Conservation (phyloP, 306 rosid genomes). For the Acacia acuminata region DNA sequence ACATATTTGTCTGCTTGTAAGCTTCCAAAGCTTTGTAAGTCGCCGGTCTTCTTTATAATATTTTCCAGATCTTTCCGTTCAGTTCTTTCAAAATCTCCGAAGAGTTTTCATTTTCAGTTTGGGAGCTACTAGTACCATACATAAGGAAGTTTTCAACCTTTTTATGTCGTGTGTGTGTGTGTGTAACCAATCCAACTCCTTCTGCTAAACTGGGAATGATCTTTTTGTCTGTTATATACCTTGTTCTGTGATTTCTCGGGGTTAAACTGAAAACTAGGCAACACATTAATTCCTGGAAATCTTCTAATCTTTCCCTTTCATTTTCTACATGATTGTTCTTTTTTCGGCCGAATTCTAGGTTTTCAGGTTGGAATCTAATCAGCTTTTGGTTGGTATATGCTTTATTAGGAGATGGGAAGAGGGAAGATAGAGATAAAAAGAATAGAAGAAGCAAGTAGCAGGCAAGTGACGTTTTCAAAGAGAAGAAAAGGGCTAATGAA, state of each 20-base stretch:
- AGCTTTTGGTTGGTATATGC: background rate
- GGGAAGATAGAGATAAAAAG: background rate
- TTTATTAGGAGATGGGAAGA: slow-evolving; percentile 37
- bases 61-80: background rate
- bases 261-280: background rate
- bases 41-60: background rate
- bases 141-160: background rate
- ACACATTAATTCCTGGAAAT: background rate
- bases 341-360: background rate
- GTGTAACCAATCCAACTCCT: background rate
- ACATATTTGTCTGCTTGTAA: background rate
- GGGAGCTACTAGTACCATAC: background rate
- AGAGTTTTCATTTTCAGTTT: background rate
- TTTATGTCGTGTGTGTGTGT: background rate
- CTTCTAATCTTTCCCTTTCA: background rate
- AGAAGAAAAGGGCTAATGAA: slow-evolving; percentile 48
- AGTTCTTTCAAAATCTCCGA: background rate
- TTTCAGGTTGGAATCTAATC: background rate
- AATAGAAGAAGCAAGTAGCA: background rate
- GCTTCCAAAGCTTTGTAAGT: background rate
- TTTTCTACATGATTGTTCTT: background rate
- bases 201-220: background rate
- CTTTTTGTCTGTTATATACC: background rate
- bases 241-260: background rate
- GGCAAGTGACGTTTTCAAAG: slow-evolving; percentile 61